phyloP scores from a whole-genome alignment of 176 grass and related monocot genomes.

The Oryza brachyantha region DNA sequence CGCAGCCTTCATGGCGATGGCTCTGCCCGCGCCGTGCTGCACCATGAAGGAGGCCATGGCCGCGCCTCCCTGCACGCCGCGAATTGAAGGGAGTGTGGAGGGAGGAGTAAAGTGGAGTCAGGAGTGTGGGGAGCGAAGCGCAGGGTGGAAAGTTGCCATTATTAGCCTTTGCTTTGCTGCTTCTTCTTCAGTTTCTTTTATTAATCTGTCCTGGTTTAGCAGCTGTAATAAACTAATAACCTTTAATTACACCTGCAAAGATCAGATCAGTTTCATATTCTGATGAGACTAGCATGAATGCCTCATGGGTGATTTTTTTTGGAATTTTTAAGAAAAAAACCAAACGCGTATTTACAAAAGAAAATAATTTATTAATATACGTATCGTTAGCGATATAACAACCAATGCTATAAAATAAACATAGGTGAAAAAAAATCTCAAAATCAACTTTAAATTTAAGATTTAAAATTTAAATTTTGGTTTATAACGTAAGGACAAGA shows the following conservation, averaged over 20 bases:
- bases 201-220: background rate
- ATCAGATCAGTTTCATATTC: background rate
- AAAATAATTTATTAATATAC: no score
- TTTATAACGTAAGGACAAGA: no score
- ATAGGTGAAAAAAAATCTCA: no score
- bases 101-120: background rate
- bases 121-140: background rate
- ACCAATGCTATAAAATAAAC: no score
- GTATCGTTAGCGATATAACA: no score
- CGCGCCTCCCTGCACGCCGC: no score
- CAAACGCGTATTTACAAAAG: no score
- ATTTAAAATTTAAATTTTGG: no score
- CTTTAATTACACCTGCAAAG: background rate
- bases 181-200: background rate
- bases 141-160: conserved; percentile 21
- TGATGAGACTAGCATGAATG: background rate
- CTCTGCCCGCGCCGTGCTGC: conserved; percentile 25
- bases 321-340: no score
- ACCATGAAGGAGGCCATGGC: conserved; percentile 33
- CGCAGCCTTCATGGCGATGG: background rate
- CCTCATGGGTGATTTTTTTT: no score
- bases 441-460: no score
- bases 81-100: no score
- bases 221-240: background rate
- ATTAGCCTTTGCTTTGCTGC: conserved; percentile 19